A percentile compares a stretch with the other conserved stretches of the same genome.
Evolutionary conservation across 805 yeast genomes (phyloP).

Genomic region (Yamadazyma nakazawae): DNA sequence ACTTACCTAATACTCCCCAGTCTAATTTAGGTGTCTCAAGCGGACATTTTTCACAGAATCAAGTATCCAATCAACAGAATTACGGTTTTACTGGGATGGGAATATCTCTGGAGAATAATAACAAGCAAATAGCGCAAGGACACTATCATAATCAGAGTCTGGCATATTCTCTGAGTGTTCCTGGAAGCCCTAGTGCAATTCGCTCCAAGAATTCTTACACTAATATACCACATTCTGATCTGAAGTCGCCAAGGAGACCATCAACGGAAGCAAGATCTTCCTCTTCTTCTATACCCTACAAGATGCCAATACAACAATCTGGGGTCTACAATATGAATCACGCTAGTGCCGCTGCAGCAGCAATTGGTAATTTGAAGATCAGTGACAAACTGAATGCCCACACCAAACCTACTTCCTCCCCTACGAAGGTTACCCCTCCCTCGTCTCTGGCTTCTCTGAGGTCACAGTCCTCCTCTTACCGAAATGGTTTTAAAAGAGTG

Average conservation of each 20-base stretch:
- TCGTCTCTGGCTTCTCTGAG: neutral
- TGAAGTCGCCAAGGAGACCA: constrained; percentile 1
- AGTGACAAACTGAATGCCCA: neutral
- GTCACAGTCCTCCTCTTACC: neutral
- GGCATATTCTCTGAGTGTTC: neutral
- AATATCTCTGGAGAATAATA: neutral
- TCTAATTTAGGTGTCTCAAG: neutral
- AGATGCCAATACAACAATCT: neutral
- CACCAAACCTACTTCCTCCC: neutral
- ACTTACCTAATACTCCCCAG: neutral
- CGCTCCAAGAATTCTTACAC: constrained; percentile 6
- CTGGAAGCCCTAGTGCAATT: constrained; percentile 2
- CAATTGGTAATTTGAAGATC: constrained; percentile 2
- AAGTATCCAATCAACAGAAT: neutral
- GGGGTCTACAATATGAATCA: neutral
- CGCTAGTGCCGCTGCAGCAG: constrained; percentile 8
- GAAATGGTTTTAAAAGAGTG: neutral
- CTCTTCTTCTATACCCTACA: neutral
- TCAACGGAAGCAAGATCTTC: constrained; percentile 1
- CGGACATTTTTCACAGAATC: neutral
- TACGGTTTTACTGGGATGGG: neutral
- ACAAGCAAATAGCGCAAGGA: neutral
- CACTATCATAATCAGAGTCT: neutral
- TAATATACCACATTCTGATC: neutral
- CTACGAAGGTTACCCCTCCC: neutral